Conservation (phyloP, 139 green algal species). For the Coelastrella sp. region DNA sequence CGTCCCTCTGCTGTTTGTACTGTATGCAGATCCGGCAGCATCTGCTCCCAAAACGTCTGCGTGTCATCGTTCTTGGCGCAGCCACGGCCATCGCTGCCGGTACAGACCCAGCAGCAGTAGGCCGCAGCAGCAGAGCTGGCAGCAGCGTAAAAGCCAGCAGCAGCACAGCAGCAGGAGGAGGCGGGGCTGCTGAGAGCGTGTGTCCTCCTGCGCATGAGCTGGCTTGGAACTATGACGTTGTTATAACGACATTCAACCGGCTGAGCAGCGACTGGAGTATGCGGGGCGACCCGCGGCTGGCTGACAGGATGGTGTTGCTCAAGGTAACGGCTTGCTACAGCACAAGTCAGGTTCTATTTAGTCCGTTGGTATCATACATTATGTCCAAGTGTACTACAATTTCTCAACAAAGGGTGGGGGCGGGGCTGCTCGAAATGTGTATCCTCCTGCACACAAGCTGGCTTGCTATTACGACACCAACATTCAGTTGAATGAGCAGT, state of each 20-base stretch:
- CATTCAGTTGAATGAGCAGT: too few species aligned
- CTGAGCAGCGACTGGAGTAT: slow-evolving; percentile 73
- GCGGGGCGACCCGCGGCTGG: slow-evolving; percentile 20
- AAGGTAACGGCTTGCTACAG: too few species aligned
- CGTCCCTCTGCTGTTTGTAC: too few species aligned
- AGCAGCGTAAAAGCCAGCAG: slow-evolving; percentile 15
- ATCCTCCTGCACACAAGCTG: too few species aligned
- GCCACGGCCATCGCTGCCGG: not conserved
- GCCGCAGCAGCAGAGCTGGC: slow-evolving; percentile 18
- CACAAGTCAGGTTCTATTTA: too few species aligned
- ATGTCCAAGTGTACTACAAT: too few species aligned
- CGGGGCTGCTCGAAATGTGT: too few species aligned
- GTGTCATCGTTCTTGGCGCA: slow-evolving; percentile 65
- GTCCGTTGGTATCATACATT: too few species aligned
- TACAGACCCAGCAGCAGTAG: slow-evolving; percentile 10
- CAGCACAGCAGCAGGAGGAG: not conserved
- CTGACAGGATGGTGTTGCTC: slow-evolving; percentile 37
- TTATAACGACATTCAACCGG: slow-evolving; percentile 76
- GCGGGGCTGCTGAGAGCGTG: slow-evolving; percentile 31
- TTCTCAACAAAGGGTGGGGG: too few species aligned
- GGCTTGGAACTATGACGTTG: slow-evolving; percentile 85
- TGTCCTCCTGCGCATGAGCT: slow-evolving; percentile 67
- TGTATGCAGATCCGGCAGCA: slow-evolving; percentile 71
- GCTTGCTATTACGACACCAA: too few species aligned
- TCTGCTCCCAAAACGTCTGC: slow-evolving; percentile 57